Percentiles rank a stretch among this genome's conserved stretches.
phyloP scores from a whole-genome alignment of 2,329 filamentous ascomycete genomes.

The Diplodia corticola region DNA sequence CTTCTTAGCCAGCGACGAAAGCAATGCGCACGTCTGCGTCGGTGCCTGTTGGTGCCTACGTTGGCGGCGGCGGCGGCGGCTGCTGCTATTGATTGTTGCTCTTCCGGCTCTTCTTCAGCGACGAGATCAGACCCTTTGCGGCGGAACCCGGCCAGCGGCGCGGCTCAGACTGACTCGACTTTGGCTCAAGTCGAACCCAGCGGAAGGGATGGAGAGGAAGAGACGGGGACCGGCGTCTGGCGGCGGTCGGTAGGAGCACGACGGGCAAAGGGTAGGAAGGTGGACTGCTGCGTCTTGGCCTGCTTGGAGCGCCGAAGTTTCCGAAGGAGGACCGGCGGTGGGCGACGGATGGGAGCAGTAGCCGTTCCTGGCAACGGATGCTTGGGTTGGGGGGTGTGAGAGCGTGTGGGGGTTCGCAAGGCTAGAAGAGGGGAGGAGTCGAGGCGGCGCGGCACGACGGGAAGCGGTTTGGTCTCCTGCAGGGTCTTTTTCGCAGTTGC shows the following conservation, averaged over 20 bases:
- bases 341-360: not conserved
- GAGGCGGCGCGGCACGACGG: slow-evolving; percentile 11
- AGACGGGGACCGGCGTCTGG: not conserved
- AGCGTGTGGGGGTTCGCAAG: slow-evolving; percentile 13
- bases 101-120: slow-evolving; percentile 12
- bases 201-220: not conserved
- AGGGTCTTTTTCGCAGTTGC: slow-evolving; percentile 17
- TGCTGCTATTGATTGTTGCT: not conserved
- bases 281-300: not conserved
- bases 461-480: slow-evolving; percentile 6
- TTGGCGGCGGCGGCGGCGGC: not conserved
- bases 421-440: slow-evolving; percentile 2
- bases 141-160: not conserved
- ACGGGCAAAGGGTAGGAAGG: not conserved
- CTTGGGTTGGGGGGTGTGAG: slow-evolving; percentile 1
- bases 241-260: not conserved
- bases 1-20: not conserved
- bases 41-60: not conserved
- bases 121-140: not conserved
- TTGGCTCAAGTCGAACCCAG: not conserved
- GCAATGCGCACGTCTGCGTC: not conserved
- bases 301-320: not conserved
- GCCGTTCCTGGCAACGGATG: not conserved
- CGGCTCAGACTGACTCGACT: not conserved
- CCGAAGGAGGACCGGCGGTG: not conserved